Evolutionary conservation across 2,329 filamentous ascomycete genomes (phyloP), one percentile per base, ranked within the genome.

Genomic region (Talaromyces islandicus): DNA sequence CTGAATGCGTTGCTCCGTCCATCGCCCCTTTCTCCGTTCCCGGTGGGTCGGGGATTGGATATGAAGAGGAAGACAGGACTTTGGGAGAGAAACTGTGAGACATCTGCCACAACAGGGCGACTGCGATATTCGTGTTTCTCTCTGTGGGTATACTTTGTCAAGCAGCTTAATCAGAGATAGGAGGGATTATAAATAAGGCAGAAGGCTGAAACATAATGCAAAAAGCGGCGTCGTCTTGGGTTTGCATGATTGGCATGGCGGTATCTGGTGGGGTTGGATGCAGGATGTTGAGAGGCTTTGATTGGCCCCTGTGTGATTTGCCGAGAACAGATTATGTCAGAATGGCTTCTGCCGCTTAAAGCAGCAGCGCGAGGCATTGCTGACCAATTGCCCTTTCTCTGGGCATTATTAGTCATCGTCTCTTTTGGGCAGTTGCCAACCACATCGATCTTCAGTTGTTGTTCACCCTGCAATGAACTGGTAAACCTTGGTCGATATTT

Each of bases 41-140:
- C 32, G 3, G 38, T 4, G 4, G 7, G 53, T 54, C 60, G 50
- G 60, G 57, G 2, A 62, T 21, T 4, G 56, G 60, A 38, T 62
- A 62, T 2, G 53, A 59, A 19, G 57, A 54, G 9, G 57, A 51
- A 7, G 60, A 62, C 21, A 62, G 30, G 25, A 62, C 46, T 10
- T 58, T 43, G 43, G 57, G 27, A 27, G 59, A 55, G 25, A 56
- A 52, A 4, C 4, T 7, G 9, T 52, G 48, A 29, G 48, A 52
- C 48, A 52, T 52, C 43, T 46, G 43, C 43, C n/a, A 46, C 43
- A 9, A 46, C 19, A 46, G 11, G 5, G 12, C 12, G 11, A 12
- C 12, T 41, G 12, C 12, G 3, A 6, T 38, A 38, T 38, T 19
- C 17, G 17, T 12, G n/a, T 46, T 24, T 12, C 5, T 24, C 11